These are phyloP conservation scores for Solanum clarkiae DNA, from an alignment of 257 asterid species.

Conservation along the genomic window DNA sequence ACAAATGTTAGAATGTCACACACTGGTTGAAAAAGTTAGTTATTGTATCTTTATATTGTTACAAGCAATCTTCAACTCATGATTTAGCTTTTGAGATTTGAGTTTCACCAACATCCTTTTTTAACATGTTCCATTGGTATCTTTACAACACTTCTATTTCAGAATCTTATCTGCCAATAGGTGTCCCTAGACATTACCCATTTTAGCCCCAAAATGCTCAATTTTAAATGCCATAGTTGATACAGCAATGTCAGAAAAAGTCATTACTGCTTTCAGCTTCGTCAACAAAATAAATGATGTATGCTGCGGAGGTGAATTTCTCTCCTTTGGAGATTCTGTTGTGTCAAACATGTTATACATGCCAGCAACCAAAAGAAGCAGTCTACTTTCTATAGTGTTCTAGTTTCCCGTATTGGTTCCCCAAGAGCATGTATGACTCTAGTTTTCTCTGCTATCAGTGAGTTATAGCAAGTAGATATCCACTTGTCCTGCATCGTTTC, in stretches of 20 bases:
- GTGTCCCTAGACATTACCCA: neutral
- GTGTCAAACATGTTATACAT: neutral
- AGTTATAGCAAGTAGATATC: neutral
- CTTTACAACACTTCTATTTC: neutral
- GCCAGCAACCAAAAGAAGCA: neutral
- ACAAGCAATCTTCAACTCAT: neutral
- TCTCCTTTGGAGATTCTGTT: neutral
- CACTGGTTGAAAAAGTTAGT: neutral
- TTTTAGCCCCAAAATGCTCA: neutral
- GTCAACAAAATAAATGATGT: neutral
- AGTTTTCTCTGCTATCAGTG: neutral
- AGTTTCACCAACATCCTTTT: neutral
- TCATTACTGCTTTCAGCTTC: neutral
- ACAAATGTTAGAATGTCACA: neutral
- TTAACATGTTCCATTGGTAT: neutral
- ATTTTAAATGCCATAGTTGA: neutral
- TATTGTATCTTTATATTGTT: neutral
- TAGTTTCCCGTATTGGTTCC: neutral
- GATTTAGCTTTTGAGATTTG: neutral
- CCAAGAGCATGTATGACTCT: neutral
- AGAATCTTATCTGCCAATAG: neutral
- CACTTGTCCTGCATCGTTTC: neutral
- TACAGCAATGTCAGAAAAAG: neutral
- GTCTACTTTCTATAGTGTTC: neutral
- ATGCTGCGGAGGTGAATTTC: neutral